Conservation (phyloP, 352 stramenopile genomes). For the Aphanomyces euteiches region DNA sequence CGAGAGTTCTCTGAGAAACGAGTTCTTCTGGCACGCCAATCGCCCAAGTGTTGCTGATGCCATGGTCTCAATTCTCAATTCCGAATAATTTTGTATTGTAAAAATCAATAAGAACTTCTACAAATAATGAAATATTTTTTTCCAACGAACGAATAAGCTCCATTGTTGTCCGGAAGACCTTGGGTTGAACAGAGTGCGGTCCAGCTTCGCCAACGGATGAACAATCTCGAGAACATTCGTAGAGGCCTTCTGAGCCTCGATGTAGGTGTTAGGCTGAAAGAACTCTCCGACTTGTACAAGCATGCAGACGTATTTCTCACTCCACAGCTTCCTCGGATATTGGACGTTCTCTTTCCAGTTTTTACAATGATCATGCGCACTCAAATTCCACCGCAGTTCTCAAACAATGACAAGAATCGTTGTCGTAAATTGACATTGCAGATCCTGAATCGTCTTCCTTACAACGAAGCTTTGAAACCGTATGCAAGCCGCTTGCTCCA, state of each 20-base stretch:
- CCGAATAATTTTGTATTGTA: constrained; percentile 15
- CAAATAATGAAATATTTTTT: too few relatives aligned
- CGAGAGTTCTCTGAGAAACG: constrained; percentile 48
- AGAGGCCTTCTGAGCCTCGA: constrained; percentile 82
- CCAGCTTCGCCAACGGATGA: constrained; percentile 29
- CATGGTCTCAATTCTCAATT: constrained; percentile 7
- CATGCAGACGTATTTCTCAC: constrained; percentile 86
- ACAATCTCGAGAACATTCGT: constrained; percentile 81
- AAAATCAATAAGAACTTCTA: not conserved
- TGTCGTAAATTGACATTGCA: constrained; percentile 92
- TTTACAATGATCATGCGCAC: constrained; percentile 82
- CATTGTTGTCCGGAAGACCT: constrained; percentile 6
- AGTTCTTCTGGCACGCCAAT: constrained; percentile 65
- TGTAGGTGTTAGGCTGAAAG: constrained; percentile 65
- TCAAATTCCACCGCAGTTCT: constrained; percentile 69
- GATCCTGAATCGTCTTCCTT: constrained; percentile 92
- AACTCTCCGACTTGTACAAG: constrained; percentile 83
- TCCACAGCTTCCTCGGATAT: constrained; percentile 84
- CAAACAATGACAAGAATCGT: constrained; percentile 74
- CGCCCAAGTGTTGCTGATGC: constrained; percentile 41
- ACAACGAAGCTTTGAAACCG: constrained; percentile 92
- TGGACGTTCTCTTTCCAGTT: constrained; percentile 88
- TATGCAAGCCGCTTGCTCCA: constrained; percentile 91
- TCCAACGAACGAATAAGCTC: too few relatives aligned
- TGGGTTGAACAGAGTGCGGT: constrained; percentile 20